These are phyloP conservation scores for Saccharomyces hybrid DNA, from an alignment of 1,139 yeast species.

Conservation along the genomic window DNA sequence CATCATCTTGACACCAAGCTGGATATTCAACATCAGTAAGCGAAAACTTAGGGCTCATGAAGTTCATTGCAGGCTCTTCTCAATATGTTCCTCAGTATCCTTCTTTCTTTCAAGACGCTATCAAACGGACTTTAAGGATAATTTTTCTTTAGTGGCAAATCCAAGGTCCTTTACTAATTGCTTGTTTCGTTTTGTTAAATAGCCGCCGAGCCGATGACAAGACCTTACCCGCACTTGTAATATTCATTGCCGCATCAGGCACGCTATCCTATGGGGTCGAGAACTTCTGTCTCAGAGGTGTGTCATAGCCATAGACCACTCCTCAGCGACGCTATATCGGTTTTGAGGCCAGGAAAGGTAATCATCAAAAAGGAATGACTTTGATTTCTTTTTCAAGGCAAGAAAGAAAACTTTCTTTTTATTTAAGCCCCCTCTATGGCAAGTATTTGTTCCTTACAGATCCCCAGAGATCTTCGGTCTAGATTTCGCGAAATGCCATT, in stretches of 20 bases:
- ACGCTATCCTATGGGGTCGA: background rate
- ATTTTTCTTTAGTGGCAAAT: background rate
- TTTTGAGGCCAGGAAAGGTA: background rate
- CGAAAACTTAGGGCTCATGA: slow-evolving; percentile 12
- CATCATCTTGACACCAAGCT: slow-evolving; percentile 31
- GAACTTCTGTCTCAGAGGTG: background rate
- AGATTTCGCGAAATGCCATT: background rate
- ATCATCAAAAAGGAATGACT: background rate
- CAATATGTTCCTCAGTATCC: background rate
- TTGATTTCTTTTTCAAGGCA: background rate
- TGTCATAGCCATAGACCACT: background rate
- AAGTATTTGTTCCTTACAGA: background rate
- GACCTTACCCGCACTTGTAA: background rate
- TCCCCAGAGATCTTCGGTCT: slow-evolving; percentile 1
- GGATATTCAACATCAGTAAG: slow-evolving; percentile 27
- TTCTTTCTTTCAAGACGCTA: background rate
- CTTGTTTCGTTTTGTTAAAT: background rate
- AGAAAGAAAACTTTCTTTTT: background rate
- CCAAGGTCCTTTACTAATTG: background rate
- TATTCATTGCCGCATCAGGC: background rate
- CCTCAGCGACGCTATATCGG: background rate
- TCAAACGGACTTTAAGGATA: background rate
- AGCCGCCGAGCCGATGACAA: background rate
- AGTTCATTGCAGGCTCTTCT: background rate
- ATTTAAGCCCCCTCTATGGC: background rate